Evolutionary conservation across 257 asterid genomes (phyloP), one percentile per base, ranked within the genome.

Genomic region (Scutellaria minor): DNA sequence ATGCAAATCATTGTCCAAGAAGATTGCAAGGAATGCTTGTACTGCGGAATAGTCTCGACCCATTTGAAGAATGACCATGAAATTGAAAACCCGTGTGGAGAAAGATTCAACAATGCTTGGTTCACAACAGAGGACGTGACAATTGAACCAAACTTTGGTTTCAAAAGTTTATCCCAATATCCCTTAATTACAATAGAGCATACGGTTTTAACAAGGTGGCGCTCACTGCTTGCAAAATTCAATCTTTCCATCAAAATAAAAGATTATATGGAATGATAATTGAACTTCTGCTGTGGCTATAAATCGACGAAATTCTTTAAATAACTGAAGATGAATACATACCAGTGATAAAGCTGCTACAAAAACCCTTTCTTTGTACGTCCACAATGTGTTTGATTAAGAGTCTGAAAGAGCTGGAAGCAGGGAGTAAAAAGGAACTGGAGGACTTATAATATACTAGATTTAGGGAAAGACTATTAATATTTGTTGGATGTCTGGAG

Each of bases 41-140:
- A 88, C 15, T 70, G 78, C 9, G 98, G 91, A 74, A 88, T 74
- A 10, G 85, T 77, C 46, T 94, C 98, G 42, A 85, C 90, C 97
- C 97, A 94, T 64, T 82, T 88, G 83, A 85, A 94, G 77, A 94
- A 89, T 22, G 88, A 71, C 93, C 95, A 87, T 62, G 92, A 80
- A 35, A 79, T 62, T 14, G 80, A 80, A 70, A 88, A 74, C 65
- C 81, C 76, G 39, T 60, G 44, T 2, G 81, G 78, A 10, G 91
- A 91, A 72, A 94, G 87, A 60, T 54, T 67, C 47, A 77, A 62
- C 39, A 91, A 65, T 5, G 88, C 77, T 60, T 88, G 93, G 63
- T 81, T 81, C 50, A 89, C 76, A 56, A 80, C 82, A 68, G 91
- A 83, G 42, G 96, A 86, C 47, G 93, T 79, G 69, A 89, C 79